phyloP scores from a whole-genome alignment of 2,329 filamentous ascomycete genomes.

The Zarea fungicola region DNA sequence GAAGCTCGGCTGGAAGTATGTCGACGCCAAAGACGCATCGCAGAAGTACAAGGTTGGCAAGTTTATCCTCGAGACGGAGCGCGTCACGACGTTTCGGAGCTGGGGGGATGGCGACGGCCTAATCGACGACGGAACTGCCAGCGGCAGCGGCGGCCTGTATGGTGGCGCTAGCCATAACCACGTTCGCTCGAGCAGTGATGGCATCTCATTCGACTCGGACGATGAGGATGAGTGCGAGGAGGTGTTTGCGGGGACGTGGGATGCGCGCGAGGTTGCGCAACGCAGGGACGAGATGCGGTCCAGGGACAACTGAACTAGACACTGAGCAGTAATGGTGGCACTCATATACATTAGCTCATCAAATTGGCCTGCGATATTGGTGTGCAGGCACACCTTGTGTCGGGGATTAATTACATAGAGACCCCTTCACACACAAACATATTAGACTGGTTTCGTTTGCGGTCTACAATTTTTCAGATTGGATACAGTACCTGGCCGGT shows the following conservation, averaged over 20 bases:
- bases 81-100: constrained; percentile 45
- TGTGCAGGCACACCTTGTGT: too few species aligned
- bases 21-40: constrained; percentile 52
- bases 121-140: background rate
- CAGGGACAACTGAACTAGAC: too few species aligned
- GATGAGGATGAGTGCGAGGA: constrained; percentile 65
- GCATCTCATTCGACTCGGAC: constrained; percentile 55
- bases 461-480: background rate
- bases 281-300: constrained; percentile 34
- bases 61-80: constrained; percentile 59
- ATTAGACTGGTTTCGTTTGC: too few species aligned
- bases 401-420: too few species aligned
- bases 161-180: constrained; percentile 11
- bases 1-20: constrained; percentile 64
- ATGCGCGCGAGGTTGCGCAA: constrained; percentile 45
- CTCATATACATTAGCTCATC: too few species aligned
- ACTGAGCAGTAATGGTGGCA: background rate
- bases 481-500: too few species aligned
- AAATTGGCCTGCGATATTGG: background rate
- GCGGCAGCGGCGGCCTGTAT: constrained; percentile 6
- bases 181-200: constrained; percentile 20
- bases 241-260: constrained; percentile 58
- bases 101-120: constrained; percentile 38
- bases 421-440: too few species aligned
- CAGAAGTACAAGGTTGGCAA: constrained; percentile 66